Conservation (phyloP, 1,139 yeast genomes). For the Barnettozyma hawaiiensis region DNA sequence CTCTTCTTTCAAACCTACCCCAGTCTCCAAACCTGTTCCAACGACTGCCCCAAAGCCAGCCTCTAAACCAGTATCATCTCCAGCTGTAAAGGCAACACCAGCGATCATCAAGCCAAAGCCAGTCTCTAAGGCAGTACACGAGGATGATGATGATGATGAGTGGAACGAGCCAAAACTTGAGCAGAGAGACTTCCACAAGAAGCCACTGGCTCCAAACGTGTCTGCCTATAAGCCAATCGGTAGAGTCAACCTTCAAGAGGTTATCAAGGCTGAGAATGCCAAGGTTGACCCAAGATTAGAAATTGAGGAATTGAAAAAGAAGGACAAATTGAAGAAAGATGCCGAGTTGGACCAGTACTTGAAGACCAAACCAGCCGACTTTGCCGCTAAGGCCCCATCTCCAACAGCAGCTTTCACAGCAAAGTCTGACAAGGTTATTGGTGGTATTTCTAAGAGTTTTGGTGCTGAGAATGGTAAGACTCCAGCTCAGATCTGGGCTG, state of each 20-base stretch:
- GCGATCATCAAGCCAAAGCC: slow-evolving; percentile 25
- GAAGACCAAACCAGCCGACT: slow-evolving; percentile 41
- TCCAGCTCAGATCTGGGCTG: slow-evolving; percentile 96
- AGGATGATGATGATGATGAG: slow-evolving; percentile 46
- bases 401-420: slow-evolving; percentile 29
- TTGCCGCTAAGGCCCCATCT: slow-evolving; percentile 48
- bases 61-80: slow-evolving; percentile 33
- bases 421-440: slow-evolving; percentile 43
- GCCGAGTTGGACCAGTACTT: slow-evolving; percentile 38
- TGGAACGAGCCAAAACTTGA: slow-evolving; percentile 63
- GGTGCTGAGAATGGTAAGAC: slow-evolving; percentile 77
- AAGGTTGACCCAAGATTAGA: slow-evolving; percentile 37
- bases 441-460: slow-evolving; percentile 65
- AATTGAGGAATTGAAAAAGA: slow-evolving; percentile 30
- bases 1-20: slow-evolving; percentile 10
- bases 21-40: slow-evolving; percentile 4
- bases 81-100: slow-evolving; percentile 43
- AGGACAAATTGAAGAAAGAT: slow-evolving; percentile 46
- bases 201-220: slow-evolving; percentile 50
- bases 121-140: slow-evolving; percentile 14
- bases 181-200: slow-evolving; percentile 60
- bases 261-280: slow-evolving; percentile 35
- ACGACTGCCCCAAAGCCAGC: slow-evolving; percentile 14
- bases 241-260: slow-evolving; percentile 42
- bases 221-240: slow-evolving; percentile 54